Evolutionary conservation across 352 stramenopile species (phyloP), one percentile per base, ranked within the genome.

Genomic region (Elongisporangium undulatum): DNA sequence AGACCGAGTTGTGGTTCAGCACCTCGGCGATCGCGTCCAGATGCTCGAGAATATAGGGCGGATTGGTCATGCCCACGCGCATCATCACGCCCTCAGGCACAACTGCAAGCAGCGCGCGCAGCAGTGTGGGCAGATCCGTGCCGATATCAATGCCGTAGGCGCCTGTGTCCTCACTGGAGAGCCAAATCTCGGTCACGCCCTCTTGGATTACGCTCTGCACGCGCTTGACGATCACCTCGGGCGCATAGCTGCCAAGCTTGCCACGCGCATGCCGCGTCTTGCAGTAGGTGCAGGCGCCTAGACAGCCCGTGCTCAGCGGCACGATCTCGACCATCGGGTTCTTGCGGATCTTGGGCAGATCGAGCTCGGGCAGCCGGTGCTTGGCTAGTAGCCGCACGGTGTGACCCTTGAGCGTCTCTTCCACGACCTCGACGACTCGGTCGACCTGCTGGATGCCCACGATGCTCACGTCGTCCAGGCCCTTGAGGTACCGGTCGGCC

Each of bases 291-390:
- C 92, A 98, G 5, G 87, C 86, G 13, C 91, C 91, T 4, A 98
- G 80, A 63, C 92, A 98, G 24, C 92, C 92, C 15, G 89, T 97
- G 53, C 85, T 96, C 22, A 98, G 67, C 22, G 91, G 91, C 49
- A 98, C 87, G 63, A 98, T 97, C 68, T 98, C 92, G 9, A 98
- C 85, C 68, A 95, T 88, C 5, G 82, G 86, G 69, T 97, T 97
- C 66, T 91, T 92, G 58, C 92, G 86, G 57, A 97, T 92, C 76
- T 98, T 98, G 23, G 92, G 92, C 23, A 98, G 62, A 56, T 97
- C 83, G 9, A 98, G 74, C 51, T 85, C 74, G 2, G 92, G 92
- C 39, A 97, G 75, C 1, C 79, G 72, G 62, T 86, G 83, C 70
- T 94, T 91, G 24, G 77, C 75, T 16, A 97, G 67, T n/a, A 97